These are phyloP conservation scores for Phlebiopsis gigantea DNA, from an alignment of 768 basidiomycete species.

Conservation along the genomic window DNA sequence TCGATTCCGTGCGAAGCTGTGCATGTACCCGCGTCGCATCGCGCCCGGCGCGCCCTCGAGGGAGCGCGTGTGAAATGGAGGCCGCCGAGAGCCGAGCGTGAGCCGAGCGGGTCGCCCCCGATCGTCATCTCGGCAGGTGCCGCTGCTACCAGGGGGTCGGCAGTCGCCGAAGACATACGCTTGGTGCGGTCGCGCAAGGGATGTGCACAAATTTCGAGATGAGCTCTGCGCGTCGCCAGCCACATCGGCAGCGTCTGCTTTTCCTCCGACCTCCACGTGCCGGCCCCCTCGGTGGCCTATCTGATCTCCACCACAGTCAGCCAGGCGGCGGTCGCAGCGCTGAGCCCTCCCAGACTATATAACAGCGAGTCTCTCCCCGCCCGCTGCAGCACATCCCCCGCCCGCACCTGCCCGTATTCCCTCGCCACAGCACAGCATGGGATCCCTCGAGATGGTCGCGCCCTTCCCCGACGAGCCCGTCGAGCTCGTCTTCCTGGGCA, in stretches of 20 bases:
- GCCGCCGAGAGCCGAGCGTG: too few species aligned
- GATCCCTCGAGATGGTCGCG: slow-evolving; percentile 10
- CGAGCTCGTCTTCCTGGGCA: slow-evolving; percentile 80
- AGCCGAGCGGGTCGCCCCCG: too few species aligned
- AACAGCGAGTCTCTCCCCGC: not conserved
- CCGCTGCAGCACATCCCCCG: not conserved
- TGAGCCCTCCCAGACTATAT: not conserved
- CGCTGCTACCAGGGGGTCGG: not conserved
- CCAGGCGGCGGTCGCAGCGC: not conserved
- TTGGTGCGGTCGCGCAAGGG: not conserved
- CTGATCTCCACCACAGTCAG: not conserved
- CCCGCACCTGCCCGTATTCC: not conserved
- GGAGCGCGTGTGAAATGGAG: too few species aligned
- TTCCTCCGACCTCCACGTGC: not conserved
- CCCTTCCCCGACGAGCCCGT: slow-evolving; percentile 20
- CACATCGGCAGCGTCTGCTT: not conserved
- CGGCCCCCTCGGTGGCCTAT: not conserved
- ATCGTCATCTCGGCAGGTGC: not conserved
- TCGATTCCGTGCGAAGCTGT: too few species aligned
- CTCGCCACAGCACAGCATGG: slow-evolving; percentile 8
- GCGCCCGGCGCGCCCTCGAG: too few species aligned
- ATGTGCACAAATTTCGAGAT: slow-evolving; percentile 5
- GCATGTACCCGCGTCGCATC: too few species aligned
- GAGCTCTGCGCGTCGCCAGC: not conserved
- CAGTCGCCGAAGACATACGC: not conserved